A percentile compares a stretch with the other conserved stretches of the same genome.
Evolutionary conservation across 345 rosid genomes (phyloP).

Genomic region (Turritis glabra): DNA sequence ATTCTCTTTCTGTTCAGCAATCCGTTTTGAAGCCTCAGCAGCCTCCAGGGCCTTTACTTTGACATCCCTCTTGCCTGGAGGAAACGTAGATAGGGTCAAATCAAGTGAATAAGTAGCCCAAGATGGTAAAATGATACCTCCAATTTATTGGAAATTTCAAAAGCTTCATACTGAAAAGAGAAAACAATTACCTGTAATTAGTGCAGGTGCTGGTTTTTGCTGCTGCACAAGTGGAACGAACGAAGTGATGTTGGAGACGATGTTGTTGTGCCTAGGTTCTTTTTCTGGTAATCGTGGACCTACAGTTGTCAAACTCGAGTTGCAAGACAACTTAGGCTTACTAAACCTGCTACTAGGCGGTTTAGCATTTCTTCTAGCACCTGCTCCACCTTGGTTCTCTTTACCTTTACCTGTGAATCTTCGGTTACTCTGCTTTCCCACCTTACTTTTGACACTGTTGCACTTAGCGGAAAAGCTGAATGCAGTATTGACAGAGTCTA

Average conservation of each 20-base stretch:
- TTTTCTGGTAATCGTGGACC: constrained; percentile 46
- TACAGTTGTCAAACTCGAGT: constrained; percentile 46
- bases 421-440: constrained; percentile 49
- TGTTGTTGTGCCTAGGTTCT: constrained; percentile 63
- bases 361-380: constrained; percentile 43
- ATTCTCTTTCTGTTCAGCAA: constrained; percentile 81
- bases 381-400: constrained; percentile 48
- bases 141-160: neutral
- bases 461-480: constrained; percentile 51
- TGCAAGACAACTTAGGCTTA: constrained; percentile 61
- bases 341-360: constrained; percentile 53
- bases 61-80: constrained; percentile 80
- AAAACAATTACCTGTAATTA: constrained; percentile 55
- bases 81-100: neutral
- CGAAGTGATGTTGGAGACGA: constrained; percentile 75
- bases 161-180: constrained; percentile 13
- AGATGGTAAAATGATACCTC: neutral
- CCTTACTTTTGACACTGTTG: constrained; percentile 48
- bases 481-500: constrained; percentile 63
- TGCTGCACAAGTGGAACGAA: constrained; percentile 85
- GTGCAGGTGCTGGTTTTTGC: constrained; percentile 59
- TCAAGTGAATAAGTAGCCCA: neutral
- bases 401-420: constrained; percentile 47
- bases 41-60: constrained; percentile 90
- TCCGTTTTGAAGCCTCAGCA: constrained; percentile 83